Percentiles rank a stretch among this genome's conserved stretches.
phyloP scores from a whole-genome alignment of 306 rosid genomes.

The Erythrophleum fordii region DNA sequence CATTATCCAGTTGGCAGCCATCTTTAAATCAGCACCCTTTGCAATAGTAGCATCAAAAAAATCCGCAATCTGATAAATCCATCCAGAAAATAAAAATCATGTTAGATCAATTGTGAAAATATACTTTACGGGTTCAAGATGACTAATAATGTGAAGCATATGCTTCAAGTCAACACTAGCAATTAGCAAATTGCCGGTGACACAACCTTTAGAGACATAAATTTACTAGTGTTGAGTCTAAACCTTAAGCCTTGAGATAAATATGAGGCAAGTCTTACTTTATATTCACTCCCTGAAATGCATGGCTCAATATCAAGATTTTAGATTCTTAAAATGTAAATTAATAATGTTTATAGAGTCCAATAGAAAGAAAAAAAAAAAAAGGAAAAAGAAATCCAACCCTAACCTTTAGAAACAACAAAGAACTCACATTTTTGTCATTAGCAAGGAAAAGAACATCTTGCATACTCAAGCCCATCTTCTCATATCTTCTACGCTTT shows the following conservation, averaged over 20 bases:
- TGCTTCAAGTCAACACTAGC: conserved; percentile 25
- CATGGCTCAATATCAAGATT: not conserved
- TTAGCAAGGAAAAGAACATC: conserved; percentile 92
- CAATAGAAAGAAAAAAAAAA: not conserved
- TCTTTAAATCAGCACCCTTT: conserved; percentile 84
- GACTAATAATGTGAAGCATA: not conserved
- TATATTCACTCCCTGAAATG: not conserved
- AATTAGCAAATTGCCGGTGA: not conserved
- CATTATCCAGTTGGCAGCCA: conserved; percentile 96
- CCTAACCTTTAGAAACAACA: conserved; percentile 7
- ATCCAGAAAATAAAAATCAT: conserved; percentile 36
- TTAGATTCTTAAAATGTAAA: not conserved
- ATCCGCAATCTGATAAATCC: conserved; percentile 69
- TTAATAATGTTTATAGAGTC: not conserved
- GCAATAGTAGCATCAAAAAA: conserved; percentile 82
- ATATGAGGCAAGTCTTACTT: not conserved
- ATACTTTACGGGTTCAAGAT: conserved; percentile 23
- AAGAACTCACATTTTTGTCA: conserved; percentile 73
- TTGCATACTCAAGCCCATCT: conserved; percentile 92
- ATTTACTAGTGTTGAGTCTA: not conserved
- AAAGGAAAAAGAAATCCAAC: not conserved
- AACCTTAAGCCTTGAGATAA: not conserved
- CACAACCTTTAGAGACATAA: not conserved
- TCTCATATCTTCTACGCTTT: conserved; percentile 84
- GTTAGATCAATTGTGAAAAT: conserved; percentile 33